A percentile compares a stretch with the other conserved stretches of the same genome.
phyloP scores from a whole-genome alignment of 768 basidiomycete genomes.

The Sporobolomyces pararoseus region DNA sequence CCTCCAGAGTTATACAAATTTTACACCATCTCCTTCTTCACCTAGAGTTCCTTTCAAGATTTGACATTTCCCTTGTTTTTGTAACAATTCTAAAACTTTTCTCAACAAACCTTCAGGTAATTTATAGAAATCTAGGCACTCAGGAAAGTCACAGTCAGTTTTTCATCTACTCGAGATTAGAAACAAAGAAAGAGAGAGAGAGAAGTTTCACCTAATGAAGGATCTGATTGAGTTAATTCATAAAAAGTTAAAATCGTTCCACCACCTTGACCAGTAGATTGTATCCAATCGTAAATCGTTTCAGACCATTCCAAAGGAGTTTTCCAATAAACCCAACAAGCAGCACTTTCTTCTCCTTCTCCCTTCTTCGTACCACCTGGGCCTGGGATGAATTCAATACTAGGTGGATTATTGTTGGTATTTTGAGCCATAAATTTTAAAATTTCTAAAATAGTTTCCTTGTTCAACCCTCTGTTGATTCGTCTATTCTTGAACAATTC shows the following conservation, averaged over 20 bases:
- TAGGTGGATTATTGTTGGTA: background rate
- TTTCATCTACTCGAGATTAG: too few species aligned
- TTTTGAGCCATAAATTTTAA: too few species aligned
- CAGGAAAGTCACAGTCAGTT: background rate
- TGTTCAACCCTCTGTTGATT: constrained; percentile 47
- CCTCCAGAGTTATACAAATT: constrained; percentile 51
- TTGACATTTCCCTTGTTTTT: constrained; percentile 52
- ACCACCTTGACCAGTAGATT: constrained; percentile 46
- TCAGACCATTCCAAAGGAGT: constrained; percentile 52
- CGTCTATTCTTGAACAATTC: constrained; percentile 48
- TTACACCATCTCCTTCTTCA: constrained; percentile 51
- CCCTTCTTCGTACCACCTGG: constrained; percentile 29
- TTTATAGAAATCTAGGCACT: constrained; percentile 49
- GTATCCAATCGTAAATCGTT: constrained; percentile 50
- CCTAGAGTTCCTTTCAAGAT: constrained; percentile 50
- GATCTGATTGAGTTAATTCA: constrained; percentile 51
- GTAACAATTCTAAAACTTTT: constrained; percentile 49
- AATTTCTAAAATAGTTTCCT: too few species aligned
- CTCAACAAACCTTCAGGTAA: constrained; percentile 49
- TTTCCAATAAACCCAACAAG: constrained; percentile 49
- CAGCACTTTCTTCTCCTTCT: constrained; percentile 42
- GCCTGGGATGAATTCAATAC: constrained; percentile 5
- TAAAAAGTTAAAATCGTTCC: constrained; percentile 53
- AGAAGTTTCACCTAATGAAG: constrained; percentile 42
- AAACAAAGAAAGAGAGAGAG: background rate